Evolutionary conservation across 768 basidiomycete genomes (phyloP), one percentile per base, ranked within the genome.

Genomic region (Amanita thiersii): DNA sequence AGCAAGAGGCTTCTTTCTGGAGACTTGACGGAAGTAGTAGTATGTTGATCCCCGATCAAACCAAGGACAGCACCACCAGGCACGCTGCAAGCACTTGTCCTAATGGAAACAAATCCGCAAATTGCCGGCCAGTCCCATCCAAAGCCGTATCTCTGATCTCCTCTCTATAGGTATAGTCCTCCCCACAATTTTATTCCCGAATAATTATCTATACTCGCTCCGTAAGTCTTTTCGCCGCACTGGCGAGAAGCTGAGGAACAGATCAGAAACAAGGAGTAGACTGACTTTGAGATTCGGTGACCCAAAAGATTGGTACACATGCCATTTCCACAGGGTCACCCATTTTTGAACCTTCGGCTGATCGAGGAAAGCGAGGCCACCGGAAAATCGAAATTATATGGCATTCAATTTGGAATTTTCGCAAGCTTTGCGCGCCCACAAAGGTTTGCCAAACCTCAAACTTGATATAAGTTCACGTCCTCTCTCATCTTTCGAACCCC

Each of bases 21-120:
- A 45, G 54, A 59, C 56, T 40, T 56, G 58, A 56, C 63, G 65
- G 63, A 57, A 59, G 50, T 45, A 54, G 49, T 56, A 53, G 19
- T 57, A 55, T 55, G 52, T 64, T 78, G 76, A 78, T 78, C 73
- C 66, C 73, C 73, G 76, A 78, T 78, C 76, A 78, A 66, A 59
- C 60, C 60, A 66, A 63, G 58, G 52, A 58, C 57, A 47, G 47
- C 49, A 45, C 31, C 17, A 45, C 50, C 59, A 68, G 62, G 63
- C 59, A 68, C 37, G 36, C 26, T 19, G 40, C 48, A 49, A 49
- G 45, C 52, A 43, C 45, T 47, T 43, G 42, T 40, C 39, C 47
- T 46, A 43, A 50, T 51, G 52, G 49, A 52, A 47, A 54, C 56
- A 46, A 61, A 58, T 59, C 61, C 65, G 66, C 56, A 55, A 59